Base-by-base conservation (phyloP, 495 filamentous ascomycete species). In the Annulohypoxylon maeteangense region DNA sequence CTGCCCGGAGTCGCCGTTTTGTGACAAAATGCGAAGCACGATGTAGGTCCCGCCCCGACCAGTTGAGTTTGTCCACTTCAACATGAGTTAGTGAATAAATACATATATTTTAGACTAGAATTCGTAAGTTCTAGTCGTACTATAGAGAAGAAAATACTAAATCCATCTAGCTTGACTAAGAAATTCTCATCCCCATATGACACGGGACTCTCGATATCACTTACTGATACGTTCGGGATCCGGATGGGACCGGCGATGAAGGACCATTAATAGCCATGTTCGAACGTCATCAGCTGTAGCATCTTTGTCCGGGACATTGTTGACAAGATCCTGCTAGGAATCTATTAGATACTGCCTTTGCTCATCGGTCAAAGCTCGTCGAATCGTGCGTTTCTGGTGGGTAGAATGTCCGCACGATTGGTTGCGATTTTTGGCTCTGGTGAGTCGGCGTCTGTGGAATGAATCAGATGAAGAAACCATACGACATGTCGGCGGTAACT, bases 221-320 rank as follows among this genome's bases (percentile, higher is more conserved):
- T 29, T 51, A 51, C 47, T 53, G 18, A 65, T 67, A 38, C 73
- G 72, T 40, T 60, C 56, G 3, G 75, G 75, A 25, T 65, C 68
- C 10, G 72, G 72, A 44, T 75, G 75, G 1, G 69, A 75, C 16
- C 72, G 62, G 12, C 75, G 72, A 45, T 65, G 61, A n/a, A 77
- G 74, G 22, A 73, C 59, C 56, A 61, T 70, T 12, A 61, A 31
- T 10, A 77, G 47, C 75, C 72, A 77, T 0, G 56, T 59, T 22
- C 54, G 66, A 25, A 77, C 72, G 5, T 73, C 70, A 2, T 68
- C 63, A n/a, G 57, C 51, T 1, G 60, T 63, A 3, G 63, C 75
- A 20, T 75, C 75, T 8, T 72, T 47, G 8, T 11, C 51, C 4
- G 75, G 75, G 7, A 66, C 66, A 18, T 57, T 61, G 27, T 65